Evolutionary conservation across 305 asterid genomes (phyloP).

Genomic region (Fraxinus sp.): DNA sequence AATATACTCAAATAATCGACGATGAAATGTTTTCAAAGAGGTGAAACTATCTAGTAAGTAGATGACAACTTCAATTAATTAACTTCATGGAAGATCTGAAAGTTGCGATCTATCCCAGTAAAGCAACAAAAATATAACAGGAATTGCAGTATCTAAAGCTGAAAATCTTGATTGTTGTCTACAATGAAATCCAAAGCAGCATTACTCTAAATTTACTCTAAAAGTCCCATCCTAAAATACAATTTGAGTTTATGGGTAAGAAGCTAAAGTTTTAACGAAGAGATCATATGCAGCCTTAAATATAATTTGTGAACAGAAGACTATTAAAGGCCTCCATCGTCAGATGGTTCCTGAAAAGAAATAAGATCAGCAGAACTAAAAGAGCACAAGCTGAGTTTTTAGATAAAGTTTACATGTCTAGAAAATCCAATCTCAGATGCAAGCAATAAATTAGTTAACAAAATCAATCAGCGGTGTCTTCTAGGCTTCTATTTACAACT

Average conservation of each 20-base stretch:
- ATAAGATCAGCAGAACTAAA: neutral
- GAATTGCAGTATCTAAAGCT: neutral
- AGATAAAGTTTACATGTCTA: neutral
- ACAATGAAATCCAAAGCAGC: neutral
- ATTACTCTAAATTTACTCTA: neutral
- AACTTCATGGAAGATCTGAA: neutral
- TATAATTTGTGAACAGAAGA: neutral
- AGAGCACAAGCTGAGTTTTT: neutral
- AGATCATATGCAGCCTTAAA: neutral
- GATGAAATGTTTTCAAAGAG: neutral
- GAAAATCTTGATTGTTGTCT: neutral
- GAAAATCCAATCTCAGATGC: neutral
- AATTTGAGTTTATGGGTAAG: neutral
- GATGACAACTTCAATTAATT: neutral
- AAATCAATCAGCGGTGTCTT: neutral
- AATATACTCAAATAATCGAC: conserved; percentile 4
- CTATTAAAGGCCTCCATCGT: neutral
- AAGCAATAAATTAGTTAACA: neutral
- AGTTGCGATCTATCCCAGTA: neutral
- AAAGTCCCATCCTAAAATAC: neutral
- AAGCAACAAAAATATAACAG: neutral
- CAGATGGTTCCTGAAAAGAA: neutral
- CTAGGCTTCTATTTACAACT: neutral
- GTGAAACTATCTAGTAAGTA: neutral
- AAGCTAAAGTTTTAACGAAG: neutral